A percentile compares a stretch with the other conserved stretches of the same genome.
phyloP scores from a whole-genome alignment of 2,329 filamentous ascomycete genomes.

The Fusarium sp. region DNA sequence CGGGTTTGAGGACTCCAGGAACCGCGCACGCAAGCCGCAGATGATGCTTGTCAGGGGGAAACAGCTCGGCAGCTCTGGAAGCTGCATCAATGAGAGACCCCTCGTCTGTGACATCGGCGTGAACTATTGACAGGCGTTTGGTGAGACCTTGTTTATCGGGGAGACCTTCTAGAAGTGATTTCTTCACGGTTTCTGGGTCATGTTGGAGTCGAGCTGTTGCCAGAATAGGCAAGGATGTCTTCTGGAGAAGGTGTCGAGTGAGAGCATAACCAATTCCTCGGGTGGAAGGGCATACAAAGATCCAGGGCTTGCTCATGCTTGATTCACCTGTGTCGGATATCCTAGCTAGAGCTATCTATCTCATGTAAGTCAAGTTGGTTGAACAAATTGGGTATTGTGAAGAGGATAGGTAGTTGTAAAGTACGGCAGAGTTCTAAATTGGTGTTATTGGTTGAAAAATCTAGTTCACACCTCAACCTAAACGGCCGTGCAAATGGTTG shows the following conservation, averaged over 20 bases:
- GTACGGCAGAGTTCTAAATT: background rate
- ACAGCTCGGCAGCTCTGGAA: constrained; percentile 58
- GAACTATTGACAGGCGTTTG: constrained; percentile 52
- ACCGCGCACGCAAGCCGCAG: constrained; percentile 75
- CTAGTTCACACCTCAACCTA: background rate
- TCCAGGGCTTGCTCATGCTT: constrained; percentile 59
- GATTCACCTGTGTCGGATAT: background rate
- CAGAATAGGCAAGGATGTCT: constrained; percentile 59
- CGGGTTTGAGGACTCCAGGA: constrained; percentile 76
- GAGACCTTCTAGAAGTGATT: constrained; percentile 46
- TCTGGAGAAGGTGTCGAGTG: constrained; percentile 57
- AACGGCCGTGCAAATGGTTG: background rate
- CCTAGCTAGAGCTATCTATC: background rate
- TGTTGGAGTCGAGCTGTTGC: constrained; percentile 51
- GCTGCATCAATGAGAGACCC: constrained; percentile 67
- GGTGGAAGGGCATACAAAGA: constrained; percentile 58
- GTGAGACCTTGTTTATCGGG: constrained; percentile 30
- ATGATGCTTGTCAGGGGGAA: constrained; percentile 61
- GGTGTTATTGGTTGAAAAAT: background rate
- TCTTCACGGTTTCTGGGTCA: constrained; percentile 49
- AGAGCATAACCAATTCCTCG: constrained; percentile 61
- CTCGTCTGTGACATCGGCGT: constrained; percentile 66
- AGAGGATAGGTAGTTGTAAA: background rate
- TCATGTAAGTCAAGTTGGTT: background rate
- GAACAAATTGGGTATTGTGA: background rate